Base-by-base conservation (phyloP, 805 yeast genomes). In the Suhomyces pyralidae region DNA sequence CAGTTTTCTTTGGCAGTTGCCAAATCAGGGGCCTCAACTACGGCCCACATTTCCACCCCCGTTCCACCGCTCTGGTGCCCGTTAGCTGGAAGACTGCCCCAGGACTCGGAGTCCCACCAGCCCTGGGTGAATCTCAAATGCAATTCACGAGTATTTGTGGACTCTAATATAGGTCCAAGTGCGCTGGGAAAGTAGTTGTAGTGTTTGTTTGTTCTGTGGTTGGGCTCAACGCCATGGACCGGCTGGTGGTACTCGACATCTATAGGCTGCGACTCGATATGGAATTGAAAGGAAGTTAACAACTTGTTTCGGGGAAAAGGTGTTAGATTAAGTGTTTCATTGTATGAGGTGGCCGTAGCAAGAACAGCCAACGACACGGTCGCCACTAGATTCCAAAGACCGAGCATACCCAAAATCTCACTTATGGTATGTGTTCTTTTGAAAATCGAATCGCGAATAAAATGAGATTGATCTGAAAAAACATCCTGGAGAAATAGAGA, bases 21-120 rank as follows among this genome's bases (percentile, higher is more conserved):
- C 45, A 80, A 71, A 22, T 74, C 60, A 1, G 65, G 69, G 0
- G 93, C 92, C 61, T 86, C 93, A 25, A 94, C 79, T 40, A 83
- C 77, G 0, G 97, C 92, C 91, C 96, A 91, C 8, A 94, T 62
- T 68, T 94, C 99, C 14, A 93, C 96, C 46, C 99, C 99, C 2
- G 93, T 87, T 2, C 98, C 98, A 28, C 99, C 99, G 49, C 91
- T 79, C 51, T 71, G 71, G 10, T 68, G 63, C 0, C 99, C 99
- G 57, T 82, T 71, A 45, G 73, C 70, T 0, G 97, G 97, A 40
- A 90, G 75, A 45, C 76, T 71, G 0, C 98, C 98, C 96, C 97
- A 94, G 7, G 78, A 73, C 54, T 86, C 89, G 0, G 92, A 74
- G 63, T 94, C 97, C 93, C 97, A 94, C 84, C 91, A 88, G 0